Base-by-base conservation (phyloP, 495 filamentous ascomycete species). In the Tetracladium marchalianum region DNA sequence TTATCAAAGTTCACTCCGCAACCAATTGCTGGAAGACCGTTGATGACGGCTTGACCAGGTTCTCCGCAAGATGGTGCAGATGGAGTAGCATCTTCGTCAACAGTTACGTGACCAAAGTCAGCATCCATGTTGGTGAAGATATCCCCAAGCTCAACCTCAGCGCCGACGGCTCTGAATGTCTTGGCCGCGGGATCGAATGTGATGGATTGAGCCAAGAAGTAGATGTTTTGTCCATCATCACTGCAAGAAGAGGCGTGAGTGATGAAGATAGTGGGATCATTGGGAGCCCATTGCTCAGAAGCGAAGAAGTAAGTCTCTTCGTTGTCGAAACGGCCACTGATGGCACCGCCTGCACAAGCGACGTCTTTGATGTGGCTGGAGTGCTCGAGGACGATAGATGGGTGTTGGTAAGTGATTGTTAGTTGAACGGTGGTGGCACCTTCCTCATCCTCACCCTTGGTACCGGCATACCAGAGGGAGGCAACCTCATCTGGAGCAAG, bases 1-100 rank as follows among this genome's bases (percentile, higher is more conserved):
- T 48, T 27, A 38, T 54, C 46, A 31, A 54, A 54, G 16, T 44
- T 31, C 11, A 15, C 1, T 11, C 51, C 51, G 39, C 51, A 54
- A 10, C 40, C 4, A 17, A 46, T 46, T 18, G 46, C 51, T 16
- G 51, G 51, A 8, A 49, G 51, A n/a, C 51, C 51, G 11, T 31
- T 16, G 12, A 54, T 41, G 16, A 41, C 49, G 11, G 38, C 35
- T 13, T 31, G 31, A 11, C 17, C 17, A 18, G 47, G 47, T 1
- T 31, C 37, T 11, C 45, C 52, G 35, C 51, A 54, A 5, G 31
- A 19, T 10, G 27, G 10, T 6, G 42, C 33, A 22, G 43, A 4
- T 8, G 19, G 27, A n/a, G 27, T 44, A 5, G 46, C 11, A 6
- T 38, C 17, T 2, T 11, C 27, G 9, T 11, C 31, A 15, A 34